A percentile compares a stretch with the other conserved stretches of the same genome.
Evolutionary conservation across 805 yeast genomes (phyloP).

Genomic region (Yamadazyma sp.): DNA sequence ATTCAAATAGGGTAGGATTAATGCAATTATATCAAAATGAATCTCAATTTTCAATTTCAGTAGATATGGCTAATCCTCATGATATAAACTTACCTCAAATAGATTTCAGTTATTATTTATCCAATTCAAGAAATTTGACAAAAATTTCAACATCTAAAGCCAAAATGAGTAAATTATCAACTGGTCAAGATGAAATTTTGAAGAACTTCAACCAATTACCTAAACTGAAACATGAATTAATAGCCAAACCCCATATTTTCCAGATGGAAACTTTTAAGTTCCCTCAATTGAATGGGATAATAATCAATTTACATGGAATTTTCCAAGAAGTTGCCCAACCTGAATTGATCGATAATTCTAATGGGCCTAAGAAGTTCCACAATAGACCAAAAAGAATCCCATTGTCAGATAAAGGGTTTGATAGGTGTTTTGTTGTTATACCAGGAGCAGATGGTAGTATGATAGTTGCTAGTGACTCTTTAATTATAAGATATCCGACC

Average conservation of each 20-base stretch:
- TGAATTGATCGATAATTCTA: conserved; percentile 20
- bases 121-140: conserved; percentile 73
- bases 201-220: conserved; percentile 69
- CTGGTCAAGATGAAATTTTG: conserved; percentile 67
- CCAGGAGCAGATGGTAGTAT: conserved; percentile 65
- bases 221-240: conserved; percentile 68
- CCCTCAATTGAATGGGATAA: conserved; percentile 71
- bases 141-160: conserved; percentile 55
- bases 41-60: conserved; percentile 80
- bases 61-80: conserved; percentile 66
- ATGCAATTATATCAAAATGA: conserved; percentile 72
- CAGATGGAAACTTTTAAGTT: conserved; percentile 76
- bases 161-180: conserved; percentile 55
- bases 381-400: conserved; percentile 29
- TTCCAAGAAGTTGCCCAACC: conserved; percentile 69
- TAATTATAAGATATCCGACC: conserved; percentile 61
- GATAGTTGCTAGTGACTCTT: conserved; percentile 83
- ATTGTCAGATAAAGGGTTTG: conserved; percentile 71
- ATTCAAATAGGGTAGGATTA: conserved; percentile 66
- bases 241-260: conserved; percentile 59
- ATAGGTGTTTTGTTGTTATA: conserved; percentile 76
- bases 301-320: conserved; percentile 79
- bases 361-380: conserved; percentile 17
- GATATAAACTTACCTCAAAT: conserved; percentile 12
- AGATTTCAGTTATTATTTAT: conserved; percentile 63